Conservation (phyloP, 148 eudicot species). For the Nepenthes mirabilis region DNA sequence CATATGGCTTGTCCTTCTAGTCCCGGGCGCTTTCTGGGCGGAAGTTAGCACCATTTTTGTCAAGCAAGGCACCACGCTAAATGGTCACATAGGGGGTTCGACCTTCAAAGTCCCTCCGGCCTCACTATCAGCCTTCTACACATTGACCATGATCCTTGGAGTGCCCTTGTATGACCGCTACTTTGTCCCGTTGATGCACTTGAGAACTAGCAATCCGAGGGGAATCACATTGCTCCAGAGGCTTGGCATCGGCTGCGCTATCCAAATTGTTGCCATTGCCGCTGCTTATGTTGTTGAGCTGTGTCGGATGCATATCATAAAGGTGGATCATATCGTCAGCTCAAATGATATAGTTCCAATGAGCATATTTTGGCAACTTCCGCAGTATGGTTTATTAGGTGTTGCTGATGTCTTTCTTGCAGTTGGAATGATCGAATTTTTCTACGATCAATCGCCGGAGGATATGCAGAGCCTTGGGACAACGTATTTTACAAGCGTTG, state of each 20-base stretch:
- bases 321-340: not conserved
- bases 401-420: not conserved
- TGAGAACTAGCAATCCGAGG: not conserved
- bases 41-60: slow-evolving; percentile 1
- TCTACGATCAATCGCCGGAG: not conserved
- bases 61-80: not conserved
- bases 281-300: not conserved
- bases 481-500: not conserved
- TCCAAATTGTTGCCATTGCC: not conserved
- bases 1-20: not conserved
- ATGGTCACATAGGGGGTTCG: not conserved
- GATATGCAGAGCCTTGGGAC: not conserved
- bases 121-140: not conserved
- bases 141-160: not conserved
- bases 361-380: slow-evolving; percentile 2
- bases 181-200: not conserved
- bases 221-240: not conserved
- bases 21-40: not conserved
- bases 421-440: not conserved
- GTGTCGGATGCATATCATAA: not conserved
- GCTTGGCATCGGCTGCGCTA: not conserved
- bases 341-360: not conserved
- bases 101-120: not conserved
- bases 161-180: not conserved
- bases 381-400: not conserved